Evolutionary conservation across 2,329 filamentous ascomycete species (phyloP).

Genomic region (Teratosphaeria gauchensis): DNA sequence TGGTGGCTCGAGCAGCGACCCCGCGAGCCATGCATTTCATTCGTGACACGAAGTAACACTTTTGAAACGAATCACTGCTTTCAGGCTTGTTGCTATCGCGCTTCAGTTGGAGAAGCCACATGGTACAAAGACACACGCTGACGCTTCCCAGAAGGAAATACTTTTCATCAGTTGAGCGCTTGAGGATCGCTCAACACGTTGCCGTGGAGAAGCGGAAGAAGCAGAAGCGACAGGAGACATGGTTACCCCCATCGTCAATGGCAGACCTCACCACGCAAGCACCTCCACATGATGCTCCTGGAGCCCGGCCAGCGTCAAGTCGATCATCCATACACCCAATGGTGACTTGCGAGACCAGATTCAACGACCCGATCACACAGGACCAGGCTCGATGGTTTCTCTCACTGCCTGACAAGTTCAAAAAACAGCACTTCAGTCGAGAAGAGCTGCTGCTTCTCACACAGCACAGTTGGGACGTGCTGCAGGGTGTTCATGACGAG

Average conservation of each 20-base stretch:
- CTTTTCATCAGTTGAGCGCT: conserved; percentile 62
- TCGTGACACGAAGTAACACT: not conserved
- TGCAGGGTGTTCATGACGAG: conserved; percentile 4
- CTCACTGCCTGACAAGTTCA: conserved; percentile 62
- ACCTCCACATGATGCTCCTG: not conserved
- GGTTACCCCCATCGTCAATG: conserved; percentile 16
- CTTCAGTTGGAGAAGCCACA: not conserved
- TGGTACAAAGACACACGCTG: conserved; percentile 5
- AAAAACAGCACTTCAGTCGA: conserved; percentile 57
- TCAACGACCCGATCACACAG: conserved; percentile 14
- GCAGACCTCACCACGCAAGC: conserved; percentile 20
- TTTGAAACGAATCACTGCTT: conserved; percentile 1
- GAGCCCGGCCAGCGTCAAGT: conserved; percentile 4
- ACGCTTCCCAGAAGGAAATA: conserved; percentile 46
- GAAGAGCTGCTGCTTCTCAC: conserved; percentile 60
- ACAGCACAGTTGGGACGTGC: conserved; percentile 38
- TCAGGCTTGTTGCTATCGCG: not conserved
- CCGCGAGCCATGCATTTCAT: conserved; percentile 1
- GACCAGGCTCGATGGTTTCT: conserved; percentile 48
- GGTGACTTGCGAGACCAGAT: not conserved
- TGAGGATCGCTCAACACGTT: conserved; percentile 52
- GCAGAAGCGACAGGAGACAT: conserved; percentile 10
- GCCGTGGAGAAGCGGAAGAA: conserved; percentile 23
- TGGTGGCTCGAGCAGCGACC: conserved; percentile 3
- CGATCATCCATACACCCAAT: not conserved